Percentiles rank a stretch among this genome's conserved stretches.
Conservation (phyloP, 2,329 filamentous ascomycete species). For the Monilinia fructigena region DNA sequence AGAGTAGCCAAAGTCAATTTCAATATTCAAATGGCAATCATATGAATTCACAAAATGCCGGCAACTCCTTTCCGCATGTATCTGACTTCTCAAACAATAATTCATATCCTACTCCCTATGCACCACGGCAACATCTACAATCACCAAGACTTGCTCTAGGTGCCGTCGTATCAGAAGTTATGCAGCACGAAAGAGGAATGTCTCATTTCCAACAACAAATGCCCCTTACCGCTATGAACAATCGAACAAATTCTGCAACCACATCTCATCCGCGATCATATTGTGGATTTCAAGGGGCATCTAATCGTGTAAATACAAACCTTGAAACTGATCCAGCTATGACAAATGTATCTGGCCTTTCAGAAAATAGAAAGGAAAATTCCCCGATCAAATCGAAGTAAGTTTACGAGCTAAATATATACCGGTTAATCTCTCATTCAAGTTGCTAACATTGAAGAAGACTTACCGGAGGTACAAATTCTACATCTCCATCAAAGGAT, state of each 20-base stretch:
- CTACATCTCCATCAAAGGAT: slow-evolving; percentile 13
- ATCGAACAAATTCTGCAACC: not conserved
- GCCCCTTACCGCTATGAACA: not conserved
- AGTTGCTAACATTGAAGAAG: not conserved
- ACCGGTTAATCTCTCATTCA: not conserved
- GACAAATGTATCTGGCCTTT: not conserved
- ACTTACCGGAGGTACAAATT: not conserved
- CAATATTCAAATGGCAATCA: slow-evolving; percentile 7
- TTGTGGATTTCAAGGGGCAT: not conserved
- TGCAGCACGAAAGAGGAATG: slow-evolving; percentile 21
- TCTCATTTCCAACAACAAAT: slow-evolving; percentile 17
- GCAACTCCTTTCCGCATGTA: not conserved
- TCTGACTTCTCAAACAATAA: not conserved
- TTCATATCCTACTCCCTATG: not conserved
- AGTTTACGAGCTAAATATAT: not conserved
- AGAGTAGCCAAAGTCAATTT: slow-evolving; percentile 7
- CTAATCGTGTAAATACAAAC: not conserved
- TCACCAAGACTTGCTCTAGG: not conserved
- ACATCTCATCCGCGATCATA: not conserved
- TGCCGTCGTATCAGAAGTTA: slow-evolving; percentile 15
- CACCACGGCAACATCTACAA: not conserved
- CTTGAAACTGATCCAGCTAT: not conserved
- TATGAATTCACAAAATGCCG: not conserved
- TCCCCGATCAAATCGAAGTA: slow-evolving; percentile 12
- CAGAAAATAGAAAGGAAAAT: slow-evolving; percentile 21